Evolutionary conservation across 441 rosid species (phyloP), one percentile per base, ranked within the genome.

Genomic region (Arabidopsis hybrid): DNA sequence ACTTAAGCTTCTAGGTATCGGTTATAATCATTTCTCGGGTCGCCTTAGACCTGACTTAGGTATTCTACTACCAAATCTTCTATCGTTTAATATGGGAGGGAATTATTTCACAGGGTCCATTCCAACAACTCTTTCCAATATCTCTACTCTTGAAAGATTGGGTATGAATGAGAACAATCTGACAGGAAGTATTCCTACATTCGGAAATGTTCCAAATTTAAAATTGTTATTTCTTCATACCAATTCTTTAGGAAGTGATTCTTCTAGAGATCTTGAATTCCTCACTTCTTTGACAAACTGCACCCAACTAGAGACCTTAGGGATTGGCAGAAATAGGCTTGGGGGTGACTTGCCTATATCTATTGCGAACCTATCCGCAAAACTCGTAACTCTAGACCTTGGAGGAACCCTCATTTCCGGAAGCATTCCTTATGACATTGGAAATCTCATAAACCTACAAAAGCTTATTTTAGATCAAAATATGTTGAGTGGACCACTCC

Each of bases 201-300:
- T 53, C 3, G 72, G 72, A 9, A 13, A 39, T 8, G 0, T 53
- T 3, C n/a, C 0, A 2, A 65, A 65, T 7, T 2, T 64, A 5
- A 7, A n/a, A 46, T 0, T 0, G 6, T 5, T 62, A 12, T 0
- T 0, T 8, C 34, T 62, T 31, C 0, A 2, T 6, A 3, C 2
- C 3, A 62, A 63, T 32, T 43, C 7, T 8, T 16, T 63, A 18
- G 68, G 68, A 32, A 63, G 40, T 32, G 0, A 29, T 4, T 63
- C 68, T 12, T 11, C 0, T 26, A 18, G 26, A 13, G 53, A 63
- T 63, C 52, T 63, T 43, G 67, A 63, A 2, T 43, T 63, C 7
- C 53, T 63, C 4, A 2, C 0, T 6, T 1, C 75, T 50, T 61
- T 79, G 45, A 7, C 35, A 1, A 77, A 82, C 40, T 62, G 71